Conservation (phyloP, 148 eudicot species). For the Linanthus parryae region DNA sequence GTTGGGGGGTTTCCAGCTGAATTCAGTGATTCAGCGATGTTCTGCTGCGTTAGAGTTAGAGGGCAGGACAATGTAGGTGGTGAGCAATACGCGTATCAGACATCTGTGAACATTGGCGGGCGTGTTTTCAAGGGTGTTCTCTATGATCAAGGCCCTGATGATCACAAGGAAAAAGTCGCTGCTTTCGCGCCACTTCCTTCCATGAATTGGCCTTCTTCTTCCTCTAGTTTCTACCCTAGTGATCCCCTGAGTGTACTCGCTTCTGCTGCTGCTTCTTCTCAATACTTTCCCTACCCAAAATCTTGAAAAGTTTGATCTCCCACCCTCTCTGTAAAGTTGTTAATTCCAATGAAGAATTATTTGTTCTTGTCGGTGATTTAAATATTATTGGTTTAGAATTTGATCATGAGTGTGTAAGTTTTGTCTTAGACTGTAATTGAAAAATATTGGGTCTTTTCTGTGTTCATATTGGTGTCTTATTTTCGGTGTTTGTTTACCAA, state of each 20-base stretch:
- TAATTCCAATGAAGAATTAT: too few species aligned
- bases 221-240: conserved; percentile 44
- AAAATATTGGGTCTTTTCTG: too few species aligned
- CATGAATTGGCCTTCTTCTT: conserved; percentile 34
- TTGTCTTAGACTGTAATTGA: too few species aligned
- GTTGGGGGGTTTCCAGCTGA: conserved; percentile 77
- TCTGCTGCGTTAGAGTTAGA: conserved; percentile 57
- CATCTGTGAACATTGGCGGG: conserved; percentile 60
- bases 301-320: too few species aligned
- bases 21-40: conserved; percentile 41
- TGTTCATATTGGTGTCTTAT: too few species aligned
- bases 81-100: conserved; percentile 77
- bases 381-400: too few species aligned
- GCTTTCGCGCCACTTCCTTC: conserved; percentile 20
- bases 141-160: conserved; percentile 64
- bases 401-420: too few species aligned
- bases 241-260: conserved; percentile 52
- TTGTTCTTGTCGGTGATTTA: too few species aligned
- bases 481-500: too few species aligned
- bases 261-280: too few species aligned
- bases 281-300: conserved; percentile 61
- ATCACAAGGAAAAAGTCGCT: conserved; percentile 17
- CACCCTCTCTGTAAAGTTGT: too few species aligned
- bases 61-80: conserved; percentile 54
- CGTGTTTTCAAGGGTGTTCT: conserved; percentile 72